These are phyloP conservation scores for Monascus ruber DNA, from an alignment of 2,329 filamentous ascomycete genomes.

Conservation along the genomic window DNA sequence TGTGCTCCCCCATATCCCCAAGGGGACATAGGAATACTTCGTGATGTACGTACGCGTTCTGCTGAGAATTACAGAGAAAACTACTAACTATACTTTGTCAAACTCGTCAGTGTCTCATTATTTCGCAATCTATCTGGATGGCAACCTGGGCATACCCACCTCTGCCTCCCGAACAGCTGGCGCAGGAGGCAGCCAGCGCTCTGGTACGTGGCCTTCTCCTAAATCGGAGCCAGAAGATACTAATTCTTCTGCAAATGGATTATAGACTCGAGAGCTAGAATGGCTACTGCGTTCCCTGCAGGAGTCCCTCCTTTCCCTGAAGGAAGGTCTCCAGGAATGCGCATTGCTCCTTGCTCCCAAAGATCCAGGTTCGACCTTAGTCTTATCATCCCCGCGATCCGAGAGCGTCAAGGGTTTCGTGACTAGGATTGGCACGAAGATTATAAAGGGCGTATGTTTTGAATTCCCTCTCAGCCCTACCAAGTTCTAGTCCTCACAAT, in stretches of 20 bases:
- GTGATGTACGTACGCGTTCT: too few relatives aligned
- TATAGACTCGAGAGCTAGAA: conserved; percentile 46
- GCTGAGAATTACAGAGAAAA: too few relatives aligned
- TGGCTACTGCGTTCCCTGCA: conserved; percentile 53
- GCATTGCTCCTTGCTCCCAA: conserved; percentile 73
- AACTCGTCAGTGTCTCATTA: too few relatives aligned
- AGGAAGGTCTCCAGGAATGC: conserved; percentile 74
- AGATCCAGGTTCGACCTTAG: conserved; percentile 78
- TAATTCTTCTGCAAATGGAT: neutral
- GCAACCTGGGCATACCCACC: conserved; percentile 52
- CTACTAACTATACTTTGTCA: too few relatives aligned
- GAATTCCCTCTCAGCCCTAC: neutral
- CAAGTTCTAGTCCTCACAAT: neutral
- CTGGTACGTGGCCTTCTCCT: conserved; percentile 28
- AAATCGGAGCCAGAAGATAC: conserved; percentile 4
- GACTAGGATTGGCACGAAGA: conserved; percentile 77
- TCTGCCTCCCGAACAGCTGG: conserved; percentile 40
- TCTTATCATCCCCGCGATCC: conserved; percentile 73
- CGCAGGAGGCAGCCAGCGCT: conserved; percentile 41
- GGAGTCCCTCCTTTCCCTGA: conserved; percentile 49
- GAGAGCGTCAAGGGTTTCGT: conserved; percentile 88
- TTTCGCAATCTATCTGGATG: conserved; percentile 29
- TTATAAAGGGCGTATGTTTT: conserved; percentile 71
- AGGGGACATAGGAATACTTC: too few relatives aligned
- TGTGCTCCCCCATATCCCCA: too few relatives aligned